Base-by-base conservation (phyloP, 306 rosid species). In the Acacia acuminata region DNA sequence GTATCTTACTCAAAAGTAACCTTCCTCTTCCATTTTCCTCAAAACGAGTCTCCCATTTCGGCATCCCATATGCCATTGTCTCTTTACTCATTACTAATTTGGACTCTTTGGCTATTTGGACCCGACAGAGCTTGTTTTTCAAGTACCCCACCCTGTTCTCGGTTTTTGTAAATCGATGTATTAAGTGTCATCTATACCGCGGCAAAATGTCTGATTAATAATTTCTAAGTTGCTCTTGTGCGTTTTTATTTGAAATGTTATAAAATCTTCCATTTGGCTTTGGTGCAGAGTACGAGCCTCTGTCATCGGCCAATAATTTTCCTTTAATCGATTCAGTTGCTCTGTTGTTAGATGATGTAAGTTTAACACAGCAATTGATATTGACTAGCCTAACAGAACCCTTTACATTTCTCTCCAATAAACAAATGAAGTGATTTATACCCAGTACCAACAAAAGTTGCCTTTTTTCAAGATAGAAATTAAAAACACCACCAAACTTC, bases 11-110 rank as follows among this genome's bases (percentile, higher is more conserved):
- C 51, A 68, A 73, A 19, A 32, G 36, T 3, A 32, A 78, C 56
- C 56, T 80, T 76, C 44, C 38, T 76, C 15, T 70, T 79, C 47
- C 55, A 61, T 73, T 72, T 78, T 40, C 76, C 67, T 78, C 58
- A 50, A 77, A 75, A 74, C 43, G 82, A 76, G 64, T 6, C 27
- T n/a, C 8, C 44, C 42, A 86, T 82, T 78, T 50, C 78, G 76
- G 76, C 88, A 74, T 65, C 22, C 61, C 82, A 79, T 11, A 40
- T 44, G 65, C 13, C 79, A 7, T 56, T 55, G 79, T 53, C 68
- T 64, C 67, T 55, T 55, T 53, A 56, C 14, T 50, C 8, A 20
- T 64, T 36, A 25, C 30, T 27, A 42, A 50, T 69, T 61, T 77
- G 77, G 79, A 27, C 20, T 75, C 32, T 22, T 43, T 50, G 78